These are phyloP conservation scores for Epichloe festucae DNA, from an alignment of 2,329 filamentous ascomycete species.

Conservation along the genomic window DNA sequence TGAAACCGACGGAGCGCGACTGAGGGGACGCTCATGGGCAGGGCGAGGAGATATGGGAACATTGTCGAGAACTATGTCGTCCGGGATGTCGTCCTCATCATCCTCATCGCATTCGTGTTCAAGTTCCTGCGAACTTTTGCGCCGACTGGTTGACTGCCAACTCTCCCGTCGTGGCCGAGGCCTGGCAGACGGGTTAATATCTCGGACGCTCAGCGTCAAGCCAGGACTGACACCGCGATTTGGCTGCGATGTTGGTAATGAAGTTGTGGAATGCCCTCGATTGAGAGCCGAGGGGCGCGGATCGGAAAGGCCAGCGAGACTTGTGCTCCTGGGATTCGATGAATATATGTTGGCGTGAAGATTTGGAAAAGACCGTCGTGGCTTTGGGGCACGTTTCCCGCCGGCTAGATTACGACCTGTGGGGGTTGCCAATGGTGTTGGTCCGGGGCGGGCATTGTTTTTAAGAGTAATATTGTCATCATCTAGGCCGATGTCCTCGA, in stretches of 20 bases:
- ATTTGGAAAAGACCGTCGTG: constrained; percentile 30
- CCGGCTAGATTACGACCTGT: constrained; percentile 19
- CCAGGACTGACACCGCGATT: constrained; percentile 40
- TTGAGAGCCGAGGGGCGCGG: constrained; percentile 18
- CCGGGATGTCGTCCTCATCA: constrained; percentile 65
- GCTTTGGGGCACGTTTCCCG: constrained; percentile 15
- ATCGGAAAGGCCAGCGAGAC: constrained; percentile 24
- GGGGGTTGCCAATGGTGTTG: constrained; percentile 12
- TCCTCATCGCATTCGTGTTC: constrained; percentile 68
- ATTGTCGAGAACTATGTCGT: constrained; percentile 68
- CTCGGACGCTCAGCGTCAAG: constrained; percentile 30
- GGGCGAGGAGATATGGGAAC: constrained; percentile 69
- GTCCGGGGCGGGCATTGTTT: constrained; percentile 23
- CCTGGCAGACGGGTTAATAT: constrained; percentile 23
- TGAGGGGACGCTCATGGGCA: constrained; percentile 39
- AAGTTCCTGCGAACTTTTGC: constrained; percentile 57
- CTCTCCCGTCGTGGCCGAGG: constrained; percentile 43
- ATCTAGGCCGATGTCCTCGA: constrained; percentile 86
- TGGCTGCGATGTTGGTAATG: constrained; percentile 25
- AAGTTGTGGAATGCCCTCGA: constrained; percentile 21
- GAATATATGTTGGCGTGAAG: constrained; percentile 33
- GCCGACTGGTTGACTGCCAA: constrained; percentile 54
- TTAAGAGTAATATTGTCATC: constrained; percentile 43
- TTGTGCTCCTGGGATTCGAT: constrained; percentile 39
- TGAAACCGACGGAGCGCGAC: constrained; percentile 38